phyloP scores from a whole-genome alignment of 2,329 filamentous ascomycete species.

The Remersonia thermophila region DNA sequence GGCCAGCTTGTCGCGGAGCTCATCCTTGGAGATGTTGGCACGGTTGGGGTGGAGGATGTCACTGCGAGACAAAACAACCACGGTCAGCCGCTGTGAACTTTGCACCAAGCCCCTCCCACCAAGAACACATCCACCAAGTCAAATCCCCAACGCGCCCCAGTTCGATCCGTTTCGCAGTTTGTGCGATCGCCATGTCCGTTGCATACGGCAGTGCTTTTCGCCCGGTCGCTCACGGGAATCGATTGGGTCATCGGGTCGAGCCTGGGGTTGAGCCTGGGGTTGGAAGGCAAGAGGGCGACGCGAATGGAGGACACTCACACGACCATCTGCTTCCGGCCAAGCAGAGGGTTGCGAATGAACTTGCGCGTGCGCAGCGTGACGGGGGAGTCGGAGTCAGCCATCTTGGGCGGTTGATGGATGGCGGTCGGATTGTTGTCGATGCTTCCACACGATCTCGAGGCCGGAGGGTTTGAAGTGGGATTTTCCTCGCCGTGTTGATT shows the following conservation, averaged over 20 bases:
- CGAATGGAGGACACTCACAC: slow-evolving; percentile 56
- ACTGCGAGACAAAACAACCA: slow-evolving; percentile 37
- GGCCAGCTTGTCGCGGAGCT: slow-evolving; percentile 89
- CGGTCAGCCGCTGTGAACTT: slow-evolving; percentile 10
- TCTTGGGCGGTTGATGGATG: slow-evolving; percentile 37
- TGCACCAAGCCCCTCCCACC: slow-evolving; percentile 3
- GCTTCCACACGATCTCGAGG: slow-evolving; percentile 11
- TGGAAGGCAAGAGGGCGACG: slow-evolving; percentile 1
- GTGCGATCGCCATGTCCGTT: background rate
- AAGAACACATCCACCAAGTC: background rate
- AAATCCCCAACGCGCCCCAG: background rate
- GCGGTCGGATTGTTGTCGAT: slow-evolving; percentile 15
- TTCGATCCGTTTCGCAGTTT: background rate
- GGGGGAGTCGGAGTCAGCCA: slow-evolving; percentile 72
- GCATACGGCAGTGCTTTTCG: background rate
- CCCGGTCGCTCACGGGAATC: background rate
- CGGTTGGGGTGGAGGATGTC: slow-evolving; percentile 99
- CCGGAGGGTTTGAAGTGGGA: slow-evolving; percentile 12
- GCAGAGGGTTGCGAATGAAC: slow-evolving; percentile 99
- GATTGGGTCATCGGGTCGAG: slow-evolving; percentile 2
- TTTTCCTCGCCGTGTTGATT: slow-evolving; percentile 16
- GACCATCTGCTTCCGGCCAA: slow-evolving; percentile 99
- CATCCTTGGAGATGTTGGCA: slow-evolving; percentile 97
- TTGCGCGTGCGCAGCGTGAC: slow-evolving; percentile 95
- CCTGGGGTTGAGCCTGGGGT: background rate